Base-by-base conservation (phyloP, 2,329 filamentous ascomycete species). In the Calonectria pteridis region DNA sequence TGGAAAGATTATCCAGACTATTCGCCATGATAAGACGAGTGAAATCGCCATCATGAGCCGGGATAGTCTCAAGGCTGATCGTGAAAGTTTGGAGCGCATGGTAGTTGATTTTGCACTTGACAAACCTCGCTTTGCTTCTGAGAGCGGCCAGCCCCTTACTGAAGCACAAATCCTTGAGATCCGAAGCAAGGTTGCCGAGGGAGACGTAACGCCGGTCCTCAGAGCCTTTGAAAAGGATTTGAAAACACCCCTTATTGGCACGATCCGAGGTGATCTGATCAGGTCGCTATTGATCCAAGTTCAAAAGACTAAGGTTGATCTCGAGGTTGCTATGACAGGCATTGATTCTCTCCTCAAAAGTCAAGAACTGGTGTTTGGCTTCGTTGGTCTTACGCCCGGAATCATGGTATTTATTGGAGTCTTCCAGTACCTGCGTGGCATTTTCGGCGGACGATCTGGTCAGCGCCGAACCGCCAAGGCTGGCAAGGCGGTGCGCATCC, bases 261-360 rank as follows among this genome's bases (percentile, higher is more conserved):
- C 96, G 0, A 85, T 99, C 23, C 91, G 92, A 35, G 97, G 97
- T 14, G 96, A 98, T 80, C 89, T 99, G 33, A 91, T 98, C 43
- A 93, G 96, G 66, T 95, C 96, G 6, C 91, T 99, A 33, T 88
- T 99, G 55, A 98, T 99, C 69, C 97, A 99, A 82, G 93, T 99
- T 46, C 97, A 99, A 82, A 99, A 99, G 89, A 98, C 97, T 28
- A 99, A 99, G 87, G 97, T 99, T 11, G 97, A 99, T 81, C 92
- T 99, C 16, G 97, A 99, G 84, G 93, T 98, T 74, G 97, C 97
- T 18, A 96, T 99, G 86, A 95, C 94, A 73, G 97, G 97, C 23
- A 99, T 99, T 77, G 96, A 99, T 87, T 92, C 95, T 40, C 90
- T 99, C 37, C 89, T 99, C 72, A 98, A 97, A 86, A 98, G 96